Percentiles rank a stretch among this genome's conserved stretches.
phyloP scores from a whole-genome alignment of 305 asterid genomes.

The Solanum hybrid region DNA sequence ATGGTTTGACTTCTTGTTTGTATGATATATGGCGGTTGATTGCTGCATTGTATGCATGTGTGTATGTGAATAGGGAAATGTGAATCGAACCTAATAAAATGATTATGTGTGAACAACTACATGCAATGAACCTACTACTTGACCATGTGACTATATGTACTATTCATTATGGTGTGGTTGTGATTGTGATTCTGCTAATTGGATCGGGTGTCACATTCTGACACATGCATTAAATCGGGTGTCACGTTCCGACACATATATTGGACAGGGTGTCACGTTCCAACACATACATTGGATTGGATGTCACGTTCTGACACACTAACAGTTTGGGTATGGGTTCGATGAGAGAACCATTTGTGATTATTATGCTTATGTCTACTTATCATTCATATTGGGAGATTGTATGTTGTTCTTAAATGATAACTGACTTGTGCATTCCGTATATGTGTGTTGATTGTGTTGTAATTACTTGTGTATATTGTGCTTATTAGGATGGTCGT shows the following conservation, averaged over 20 bases:
- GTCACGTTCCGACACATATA: not conserved
- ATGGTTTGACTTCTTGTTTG: not conserved
- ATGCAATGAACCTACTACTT: not conserved
- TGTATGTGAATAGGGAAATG: too few species aligned
- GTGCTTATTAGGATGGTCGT: not conserved
- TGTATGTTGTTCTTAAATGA: not conserved
- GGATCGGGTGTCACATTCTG: not conserved
- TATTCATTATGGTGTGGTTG: not conserved
- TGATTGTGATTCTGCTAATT: not conserved
- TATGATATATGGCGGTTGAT: not conserved
- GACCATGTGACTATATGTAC: not conserved
- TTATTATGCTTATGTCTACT: not conserved
- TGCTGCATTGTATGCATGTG: not conserved
- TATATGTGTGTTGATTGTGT: not conserved
- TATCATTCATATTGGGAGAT: not conserved
- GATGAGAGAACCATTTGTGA: not conserved
- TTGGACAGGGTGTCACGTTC: not conserved
- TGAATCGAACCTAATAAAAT: not conserved
- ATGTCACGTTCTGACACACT: not conserved
- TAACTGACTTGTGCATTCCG: not conserved
- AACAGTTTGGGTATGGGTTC: not conserved
- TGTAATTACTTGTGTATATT: not conserved
- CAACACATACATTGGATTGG: not conserved
- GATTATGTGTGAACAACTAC: not conserved
- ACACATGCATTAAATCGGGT: not conserved